Evolutionary conservation across 495 filamentous ascomycete species (phyloP), one percentile per base, ranked within the genome.

Genomic region (Aspergillus affinis): DNA sequence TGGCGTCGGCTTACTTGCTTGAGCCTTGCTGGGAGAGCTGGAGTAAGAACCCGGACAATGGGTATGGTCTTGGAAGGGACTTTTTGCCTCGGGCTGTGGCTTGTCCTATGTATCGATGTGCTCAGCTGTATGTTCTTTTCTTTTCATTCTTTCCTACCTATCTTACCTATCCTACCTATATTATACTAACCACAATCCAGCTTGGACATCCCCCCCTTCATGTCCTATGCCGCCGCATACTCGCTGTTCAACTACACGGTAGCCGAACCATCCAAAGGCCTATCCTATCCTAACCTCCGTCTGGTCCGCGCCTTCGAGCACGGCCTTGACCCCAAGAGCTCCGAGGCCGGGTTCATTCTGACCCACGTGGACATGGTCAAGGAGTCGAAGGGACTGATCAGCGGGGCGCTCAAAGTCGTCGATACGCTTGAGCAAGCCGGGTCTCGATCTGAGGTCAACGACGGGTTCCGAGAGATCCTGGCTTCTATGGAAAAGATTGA

Each of bases 161-260:
- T 44, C 19, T 6, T 61, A 26, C 57, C 13, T 46, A 55, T 21
- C 23, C 32, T 49, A n/a, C 15, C 17, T 26, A 30, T 13, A 8
- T 44, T 32, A 60, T 53, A n/a, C 51, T 62, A 54, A 58, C 45
- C 13, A 54, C 17, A 13, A 59, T 61, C 48, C 59, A 80, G 78
- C 26, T 57, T 81, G 66, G 71, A 79, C 56, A 65, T 81, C 0
- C 78, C 78, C n/a, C 90, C 92, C 7, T 97, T 95, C 80, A 93
- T 97, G 91, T 91, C 93, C 65, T 96, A 96, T 72, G 92, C 92
- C 13, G 92, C 91, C 21, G 89, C 89, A 2, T 96, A 96, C 73
- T 89, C 90, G 48, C 84, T 96, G 50, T 96, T 88, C 83, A 97
- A 97, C 78, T 96, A 94, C 72, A 82, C 82, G 21, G 80, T 94